Base-by-base conservation (phyloP, 306 rosid species). In the Morella rubra region DNA sequence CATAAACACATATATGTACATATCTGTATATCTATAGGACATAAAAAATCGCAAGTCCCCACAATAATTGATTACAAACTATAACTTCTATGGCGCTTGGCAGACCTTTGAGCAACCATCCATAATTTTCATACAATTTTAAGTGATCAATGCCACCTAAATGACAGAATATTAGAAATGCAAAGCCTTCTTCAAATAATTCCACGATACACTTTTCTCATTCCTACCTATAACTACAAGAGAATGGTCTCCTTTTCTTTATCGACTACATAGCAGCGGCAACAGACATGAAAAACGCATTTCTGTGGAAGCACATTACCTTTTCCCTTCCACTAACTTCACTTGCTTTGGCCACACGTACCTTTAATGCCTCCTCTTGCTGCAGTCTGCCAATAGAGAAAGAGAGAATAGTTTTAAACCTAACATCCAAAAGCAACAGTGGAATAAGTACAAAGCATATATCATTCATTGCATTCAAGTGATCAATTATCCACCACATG, bases 351-450 rank as follows among this genome's bases (percentile, higher is more conserved):
- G 89, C 52, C 56, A 85, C 86, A 22, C 99, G 97, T 82, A 96
- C 99, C 73, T 92, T 89, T 47, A 96, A 73, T 16, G 99, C 96
- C 83, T 96, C 99, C 88, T 90, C 98, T 64, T 92, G 89, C 74
- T 96, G 99, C 37, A 78, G 60, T 81, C 99, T 96, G 80, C 75
- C 80, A 83, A 79, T 8, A 71, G 68, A 64, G 50, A 69, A 72
- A 49, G 62, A 78, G 27, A 5, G 44, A 14, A 24, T 46, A 50
- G 59, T 44, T 74, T 45, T 56, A 51, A 67, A 27, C 52, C 66
- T n/a, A n/a, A 66, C 41, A 80, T 73, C 75, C 24, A 67, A 71
- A 74, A 62, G 72, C 61, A 73, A 82, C 50, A 46, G 75, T 22
- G 75, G 62, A 59, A 37, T 40, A 64, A 62, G 69, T 16, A 40